Evolutionary conservation across 495 filamentous ascomycete genomes (phyloP).

Genomic region (Aspergillus cristatus): DNA sequence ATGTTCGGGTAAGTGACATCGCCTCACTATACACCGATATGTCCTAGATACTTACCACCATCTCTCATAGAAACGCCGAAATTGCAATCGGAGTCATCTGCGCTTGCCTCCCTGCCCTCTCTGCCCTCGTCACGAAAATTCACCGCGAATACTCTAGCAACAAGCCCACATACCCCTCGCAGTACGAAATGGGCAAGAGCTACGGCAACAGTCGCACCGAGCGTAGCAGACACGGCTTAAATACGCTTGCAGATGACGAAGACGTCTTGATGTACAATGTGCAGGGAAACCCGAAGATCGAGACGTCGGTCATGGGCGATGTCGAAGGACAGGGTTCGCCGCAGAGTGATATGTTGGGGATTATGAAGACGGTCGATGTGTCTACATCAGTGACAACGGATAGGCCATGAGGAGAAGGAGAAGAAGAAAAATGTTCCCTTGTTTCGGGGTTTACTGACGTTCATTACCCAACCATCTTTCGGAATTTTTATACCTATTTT

Average conservation of each 20-base stretch:
- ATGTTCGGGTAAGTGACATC: constrained; percentile 22
- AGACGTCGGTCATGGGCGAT: constrained; percentile 13
- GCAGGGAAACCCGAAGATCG: constrained; percentile 15
- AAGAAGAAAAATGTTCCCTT: no score
- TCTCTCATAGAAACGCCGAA: constrained; percentile 23
- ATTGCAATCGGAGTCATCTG: constrained; percentile 31
- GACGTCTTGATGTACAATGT: constrained; percentile 18
- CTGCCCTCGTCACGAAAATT: constrained; percentile 15
- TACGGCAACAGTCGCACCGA: not conserved
- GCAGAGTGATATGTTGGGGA: constrained; percentile 6
- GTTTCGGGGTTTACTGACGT: no score
- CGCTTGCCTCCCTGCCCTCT: constrained; percentile 30
- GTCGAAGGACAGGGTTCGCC: not conserved
- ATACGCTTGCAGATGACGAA: constrained; percentile 9
- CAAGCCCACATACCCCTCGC: constrained; percentile 6
- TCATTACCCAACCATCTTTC: no score
- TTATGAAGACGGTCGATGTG: constrained; percentile 21
- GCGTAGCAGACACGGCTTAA: constrained; percentile 4
- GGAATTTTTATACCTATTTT: no score
- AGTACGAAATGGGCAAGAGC: constrained; percentile 10
- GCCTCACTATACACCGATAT: not conserved
- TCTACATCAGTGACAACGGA: constrained; percentile 10
- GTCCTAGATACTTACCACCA: not conserved
- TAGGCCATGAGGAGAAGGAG: not conserved
- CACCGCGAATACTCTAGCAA: constrained; percentile 15